Conservation (phyloP, 768 basidiomycete genomes). For the Termitomyces sp. region DNA sequence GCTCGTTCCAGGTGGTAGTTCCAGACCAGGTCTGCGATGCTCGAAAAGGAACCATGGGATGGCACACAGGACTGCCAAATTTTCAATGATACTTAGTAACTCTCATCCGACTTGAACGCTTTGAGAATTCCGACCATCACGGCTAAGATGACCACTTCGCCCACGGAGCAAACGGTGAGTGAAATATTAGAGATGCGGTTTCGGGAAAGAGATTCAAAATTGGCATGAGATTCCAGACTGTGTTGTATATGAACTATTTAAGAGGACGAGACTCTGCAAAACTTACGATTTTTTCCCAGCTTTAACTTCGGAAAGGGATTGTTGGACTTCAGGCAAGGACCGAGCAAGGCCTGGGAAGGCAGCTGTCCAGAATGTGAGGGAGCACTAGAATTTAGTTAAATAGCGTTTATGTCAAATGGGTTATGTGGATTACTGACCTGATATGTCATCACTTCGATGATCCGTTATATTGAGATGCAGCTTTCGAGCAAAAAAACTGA, state of each 20-base stretch:
- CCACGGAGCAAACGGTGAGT: slow-evolving; percentile 64
- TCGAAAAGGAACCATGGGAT: slow-evolving; percentile 74
- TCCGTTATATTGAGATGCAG: background rate
- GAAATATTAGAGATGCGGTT: slow-evolving; percentile 77
- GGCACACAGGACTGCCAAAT: slow-evolving; percentile 52
- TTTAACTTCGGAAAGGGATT: slow-evolving; percentile 39
- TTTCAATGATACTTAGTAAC: slow-evolving; percentile 39
- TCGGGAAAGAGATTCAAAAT: slow-evolving; percentile 59
- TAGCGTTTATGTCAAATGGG: background rate
- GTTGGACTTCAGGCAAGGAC: slow-evolving; percentile 65
- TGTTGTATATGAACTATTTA: background rate
- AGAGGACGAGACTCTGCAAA: background rate
- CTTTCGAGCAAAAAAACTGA: background rate
- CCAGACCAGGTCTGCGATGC: slow-evolving; percentile 62
- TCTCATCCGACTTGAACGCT: slow-evolving; percentile 56
- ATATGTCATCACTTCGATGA: slow-evolving; percentile 58
- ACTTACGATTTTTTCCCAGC: slow-evolving; percentile 46
- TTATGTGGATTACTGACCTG: slow-evolving; percentile 39
- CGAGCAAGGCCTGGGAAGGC: slow-evolving; percentile 76
- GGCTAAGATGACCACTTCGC: slow-evolving; percentile 66
- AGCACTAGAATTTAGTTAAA: slow-evolving; percentile 36
- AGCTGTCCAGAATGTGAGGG: slow-evolving; percentile 80
- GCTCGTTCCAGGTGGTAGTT: slow-evolving; percentile 50
- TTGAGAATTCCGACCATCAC: slow-evolving; percentile 76
- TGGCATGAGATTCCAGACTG: slow-evolving; percentile 49